Evolutionary conservation across 495 filamentous ascomycete genomes (phyloP), one percentile per base, ranked within the genome.

Genomic region (Hapsidospora chrysogenum): DNA sequence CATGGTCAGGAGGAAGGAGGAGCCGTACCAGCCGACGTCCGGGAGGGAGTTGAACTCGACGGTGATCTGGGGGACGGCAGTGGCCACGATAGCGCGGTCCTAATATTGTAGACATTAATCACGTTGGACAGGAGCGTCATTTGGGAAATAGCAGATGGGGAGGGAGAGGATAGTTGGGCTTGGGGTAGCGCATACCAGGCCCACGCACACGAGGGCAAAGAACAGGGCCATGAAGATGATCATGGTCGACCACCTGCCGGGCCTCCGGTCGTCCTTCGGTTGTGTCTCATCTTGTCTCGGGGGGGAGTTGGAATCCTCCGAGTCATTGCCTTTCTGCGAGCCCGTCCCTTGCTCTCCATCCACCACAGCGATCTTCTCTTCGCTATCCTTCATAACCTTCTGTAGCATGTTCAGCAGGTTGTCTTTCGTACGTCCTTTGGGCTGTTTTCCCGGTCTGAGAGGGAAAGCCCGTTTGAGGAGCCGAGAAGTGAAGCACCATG

Each of bases 21-120:
- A 57, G 0, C 53, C 57, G 37, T 73, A 74, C 68, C 66, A 74
- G 2, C 47, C 51, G 8, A 72, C 53, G 36, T 72, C 67, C 1
- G 38, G 23, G 2, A 69, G 47, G 2, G 53, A 59, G 23, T 58
- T 31, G 43, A 70, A 68, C 2, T 63, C 57, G 33, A 53, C 48
- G 1, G 63, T 64, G 27, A 70, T 68, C 5, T 45, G 47, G 0
- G 65, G 65, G 19, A 66, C 56, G 16, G 57, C 58, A 1, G 48
- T 49, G 3, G 51, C 52, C 28, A 58, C 50, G 41, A 59, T 56
- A 10, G 50, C 39, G 9, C 45, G 44, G 37, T 58, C 55, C 47
- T 60, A 10, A 9, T 19, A 13, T 9, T 14, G 11, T 9, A 16
- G 13, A 16, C 10, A n/a, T 4, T 14, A 27, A 36, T 11, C n/a